These are phyloP conservation scores for Fusarium sp. DNA, from an alignment of 2,329 filamentous ascomycete species.

Conservation along the genomic window DNA sequence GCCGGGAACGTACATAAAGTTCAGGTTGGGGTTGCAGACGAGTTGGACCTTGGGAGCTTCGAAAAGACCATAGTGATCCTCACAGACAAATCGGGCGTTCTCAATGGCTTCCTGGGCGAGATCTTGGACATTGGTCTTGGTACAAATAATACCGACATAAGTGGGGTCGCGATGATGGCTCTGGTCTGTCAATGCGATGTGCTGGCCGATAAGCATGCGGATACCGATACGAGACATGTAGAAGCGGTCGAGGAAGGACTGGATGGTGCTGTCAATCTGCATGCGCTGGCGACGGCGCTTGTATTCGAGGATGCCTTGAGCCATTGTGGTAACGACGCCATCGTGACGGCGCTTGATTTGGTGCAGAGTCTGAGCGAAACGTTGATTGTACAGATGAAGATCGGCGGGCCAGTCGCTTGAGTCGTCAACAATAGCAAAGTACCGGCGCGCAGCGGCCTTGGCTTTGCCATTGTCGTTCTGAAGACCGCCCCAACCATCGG, in stretches of 20 bases:
- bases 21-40: slow-evolving; percentile 90
- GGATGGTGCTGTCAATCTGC: slow-evolving; percentile 98
- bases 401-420: slow-evolving; percentile 91
- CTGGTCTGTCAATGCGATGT: slow-evolving; percentile 96
- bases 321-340: slow-evolving; percentile 96
- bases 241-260: slow-evolving; percentile 96
- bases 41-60: slow-evolving; percentile 97
- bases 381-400: slow-evolving; percentile 90
- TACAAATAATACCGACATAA: slow-evolving; percentile 99
- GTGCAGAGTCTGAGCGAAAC: slow-evolving; percentile 87
- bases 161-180: slow-evolving; percentile 87
- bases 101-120: slow-evolving; percentile 97
- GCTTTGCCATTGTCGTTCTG: slow-evolving; percentile 55
- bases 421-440: slow-evolving; percentile 93
- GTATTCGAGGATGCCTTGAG: slow-evolving; percentile 97
- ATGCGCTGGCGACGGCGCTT: slow-evolving; percentile 95
- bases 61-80: slow-evolving; percentile 97
- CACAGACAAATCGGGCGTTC: slow-evolving; percentile 98
- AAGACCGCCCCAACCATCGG: slow-evolving; percentile 65
- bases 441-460: slow-evolving; percentile 65
- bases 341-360: slow-evolving; percentile 96
- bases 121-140: slow-evolving; percentile 95
- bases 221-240: slow-evolving; percentile 99
- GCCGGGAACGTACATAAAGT: slow-evolving; percentile 99
- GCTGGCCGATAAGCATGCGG: slow-evolving; percentile 98